A percentile compares a stretch with the other conserved stretches of the same genome.
phyloP scores from a whole-genome alignment of 495 filamentous ascomycete species.

The Trichoderma orchidacearum region DNA sequence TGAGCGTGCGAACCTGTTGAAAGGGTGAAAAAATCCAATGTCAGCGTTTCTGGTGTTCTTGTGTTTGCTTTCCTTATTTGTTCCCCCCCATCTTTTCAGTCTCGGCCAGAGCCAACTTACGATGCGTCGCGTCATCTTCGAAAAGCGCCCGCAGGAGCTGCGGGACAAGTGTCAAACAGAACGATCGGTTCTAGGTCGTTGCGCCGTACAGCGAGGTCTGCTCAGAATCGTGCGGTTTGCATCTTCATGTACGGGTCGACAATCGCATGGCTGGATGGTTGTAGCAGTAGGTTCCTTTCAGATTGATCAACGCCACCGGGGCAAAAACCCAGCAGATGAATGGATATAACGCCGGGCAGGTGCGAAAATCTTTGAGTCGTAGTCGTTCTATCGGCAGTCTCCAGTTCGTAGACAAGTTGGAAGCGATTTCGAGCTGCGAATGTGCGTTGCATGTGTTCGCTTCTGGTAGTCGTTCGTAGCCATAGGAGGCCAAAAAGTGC shows the following conservation, averaged over 20 bases:
- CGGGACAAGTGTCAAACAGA: not conserved
- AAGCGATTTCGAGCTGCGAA: not conserved
- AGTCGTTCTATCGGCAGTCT: too few relatives aligned
- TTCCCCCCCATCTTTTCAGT: conserved; percentile 7
- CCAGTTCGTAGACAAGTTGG: too few relatives aligned
- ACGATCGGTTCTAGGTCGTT: not conserved
- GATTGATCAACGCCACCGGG: too few relatives aligned
- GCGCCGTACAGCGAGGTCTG: not conserved
- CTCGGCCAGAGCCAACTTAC: conserved; percentile 11
- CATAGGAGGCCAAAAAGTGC: too few relatives aligned
- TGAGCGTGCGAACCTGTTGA: conserved; percentile 60
- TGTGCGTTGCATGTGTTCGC: not conserved
- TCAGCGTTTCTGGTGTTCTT: not conserved
- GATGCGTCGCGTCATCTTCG: conserved; percentile 30
- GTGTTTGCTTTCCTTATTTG: conserved; percentile 9
- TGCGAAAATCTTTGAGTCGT: too few relatives aligned
- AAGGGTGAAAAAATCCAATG: not conserved
- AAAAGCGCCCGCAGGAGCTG: not conserved
- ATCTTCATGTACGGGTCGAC: not conserved
- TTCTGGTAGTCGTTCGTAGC: too few relatives aligned
- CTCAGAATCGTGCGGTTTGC: not conserved
- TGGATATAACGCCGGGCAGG: too few relatives aligned
- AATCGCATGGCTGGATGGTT: not conserved
- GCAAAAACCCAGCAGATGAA: too few relatives aligned
- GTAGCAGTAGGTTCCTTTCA: too few relatives aligned